Evolutionary conservation across 2,329 filamentous ascomycete genomes (phyloP).

Genomic region (Parastagonospora nodorum): DNA sequence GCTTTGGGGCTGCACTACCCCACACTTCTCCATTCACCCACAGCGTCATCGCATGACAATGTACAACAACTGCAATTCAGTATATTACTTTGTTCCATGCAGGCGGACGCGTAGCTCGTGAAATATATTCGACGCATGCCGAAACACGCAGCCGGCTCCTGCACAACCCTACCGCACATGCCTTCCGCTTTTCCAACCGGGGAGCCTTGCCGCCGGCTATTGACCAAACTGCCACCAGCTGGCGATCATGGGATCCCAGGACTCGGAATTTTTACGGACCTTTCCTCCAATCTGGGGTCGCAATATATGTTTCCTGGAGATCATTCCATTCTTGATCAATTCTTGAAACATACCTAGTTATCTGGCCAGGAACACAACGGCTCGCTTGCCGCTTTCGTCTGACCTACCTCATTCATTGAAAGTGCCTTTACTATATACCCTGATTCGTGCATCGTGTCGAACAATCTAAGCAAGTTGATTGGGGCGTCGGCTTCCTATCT

Average conservation of each 20-base stretch:
- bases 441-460: background rate
- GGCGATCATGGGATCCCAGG: background rate
- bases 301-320: conserved; percentile 2
- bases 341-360: background rate
- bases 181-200: conserved; percentile 7
- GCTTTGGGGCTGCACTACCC: no score
- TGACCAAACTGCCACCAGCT: background rate
- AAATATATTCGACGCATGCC: conserved; percentile 3
- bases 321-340: conserved; percentile 4
- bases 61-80: background rate
- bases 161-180: background rate
- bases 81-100: background rate
- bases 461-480: conserved; percentile 4
- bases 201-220: conserved; percentile 4
- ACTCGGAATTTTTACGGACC: background rate
- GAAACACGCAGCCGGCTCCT: conserved; percentile 8
- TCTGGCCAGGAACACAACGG: conserved; percentile 1
- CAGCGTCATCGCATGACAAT: background rate
- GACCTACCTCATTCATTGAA: conserved; percentile 1
- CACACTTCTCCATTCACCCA: no score
- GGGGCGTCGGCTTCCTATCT: conserved; percentile 7
- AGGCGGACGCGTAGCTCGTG: background rate
- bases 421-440: conserved; percentile 8
- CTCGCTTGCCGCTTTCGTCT: conserved; percentile 2
- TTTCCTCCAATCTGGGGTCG: conserved; percentile 1